Conservation (phyloP, 768 basidiomycete genomes). For the Leccinellum rugosiceps region DNA sequence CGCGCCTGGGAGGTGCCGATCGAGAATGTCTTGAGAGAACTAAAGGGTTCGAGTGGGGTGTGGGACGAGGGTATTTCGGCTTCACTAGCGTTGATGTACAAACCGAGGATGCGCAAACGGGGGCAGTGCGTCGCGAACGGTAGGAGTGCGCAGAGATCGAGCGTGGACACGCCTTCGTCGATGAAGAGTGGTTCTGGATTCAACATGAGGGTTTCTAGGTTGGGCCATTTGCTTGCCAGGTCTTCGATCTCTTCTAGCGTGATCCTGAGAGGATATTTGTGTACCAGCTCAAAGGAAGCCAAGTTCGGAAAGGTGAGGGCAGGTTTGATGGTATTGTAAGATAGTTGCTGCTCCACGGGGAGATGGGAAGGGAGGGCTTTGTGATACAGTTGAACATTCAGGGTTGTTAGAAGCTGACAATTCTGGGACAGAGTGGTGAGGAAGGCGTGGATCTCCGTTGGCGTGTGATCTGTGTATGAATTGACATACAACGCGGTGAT, state of each 20-base stretch:
- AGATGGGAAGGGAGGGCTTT: constrained; percentile 12
- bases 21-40: constrained; percentile 30
- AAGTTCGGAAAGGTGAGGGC: constrained; percentile 32
- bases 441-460: constrained; percentile 40
- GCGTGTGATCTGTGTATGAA: constrained; percentile 42
- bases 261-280: constrained; percentile 32
- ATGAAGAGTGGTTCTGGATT: constrained; percentile 45
- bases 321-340: constrained; percentile 36
- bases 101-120: constrained; percentile 33
- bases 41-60: constrained; percentile 16
- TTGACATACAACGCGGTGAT: constrained; percentile 53
- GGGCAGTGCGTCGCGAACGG: constrained; percentile 42
- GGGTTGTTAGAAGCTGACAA: constrained; percentile 45
- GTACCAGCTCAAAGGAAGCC: constrained; percentile 31
- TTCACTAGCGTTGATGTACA: constrained; percentile 36
- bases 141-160: constrained; percentile 38
- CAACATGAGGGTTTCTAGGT: constrained; percentile 41
- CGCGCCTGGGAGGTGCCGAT: constrained; percentile 50
- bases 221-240: constrained; percentile 45
- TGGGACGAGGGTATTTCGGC: constrained; percentile 12
- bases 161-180: constrained; percentile 10
- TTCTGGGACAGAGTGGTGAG: constrained; percentile 43
- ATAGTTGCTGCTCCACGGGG: constrained; percentile 27
- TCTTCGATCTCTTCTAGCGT: constrained; percentile 42
- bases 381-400: constrained; percentile 38